These are phyloP conservation scores for Sistotremastrum niveocremeum DNA, from an alignment of 768 basidiomycete genomes.

Conservation along the genomic window DNA sequence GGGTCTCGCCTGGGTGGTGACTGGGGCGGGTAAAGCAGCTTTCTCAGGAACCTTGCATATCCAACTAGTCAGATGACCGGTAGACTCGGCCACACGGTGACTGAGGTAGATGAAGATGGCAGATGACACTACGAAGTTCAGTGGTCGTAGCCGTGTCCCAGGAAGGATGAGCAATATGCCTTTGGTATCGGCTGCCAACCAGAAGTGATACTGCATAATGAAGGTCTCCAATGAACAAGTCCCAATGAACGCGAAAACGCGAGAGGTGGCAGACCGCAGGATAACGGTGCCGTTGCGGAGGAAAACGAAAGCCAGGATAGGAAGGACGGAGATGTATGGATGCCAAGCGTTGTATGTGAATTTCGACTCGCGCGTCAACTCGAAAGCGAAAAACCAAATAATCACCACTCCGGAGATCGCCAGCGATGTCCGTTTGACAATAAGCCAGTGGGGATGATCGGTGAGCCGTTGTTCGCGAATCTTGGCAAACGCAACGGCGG, in stretches of 20 bases:
- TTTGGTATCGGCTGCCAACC: conserved; percentile 76
- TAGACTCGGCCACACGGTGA: conserved; percentile 64
- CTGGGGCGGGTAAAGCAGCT: background rate
- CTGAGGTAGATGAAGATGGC: conserved; percentile 71
- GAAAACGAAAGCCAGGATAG: conserved; percentile 60
- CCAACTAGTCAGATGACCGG: conserved; percentile 51
- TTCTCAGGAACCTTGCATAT: conserved; percentile 22
- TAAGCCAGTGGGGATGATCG: conserved; percentile 55
- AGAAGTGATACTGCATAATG: conserved; percentile 80
- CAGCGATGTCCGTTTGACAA: conserved; percentile 32
- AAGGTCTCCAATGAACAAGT: conserved; percentile 85
- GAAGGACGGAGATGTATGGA: conserved; percentile 68
- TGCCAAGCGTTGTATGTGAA: conserved; percentile 81
- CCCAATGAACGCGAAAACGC: conserved; percentile 68
- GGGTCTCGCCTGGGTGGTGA: too few relatives aligned
- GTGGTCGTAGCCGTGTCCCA: conserved; percentile 53
- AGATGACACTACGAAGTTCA: conserved; percentile 68
- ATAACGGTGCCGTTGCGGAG: conserved; percentile 65
- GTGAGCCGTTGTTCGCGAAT: conserved; percentile 56
- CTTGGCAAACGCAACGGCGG: conserved; percentile 62
- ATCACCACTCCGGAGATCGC: conserved; percentile 39
- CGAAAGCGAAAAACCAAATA: conserved; percentile 74
- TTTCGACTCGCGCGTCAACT: conserved; percentile 63
- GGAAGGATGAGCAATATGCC: conserved; percentile 71
- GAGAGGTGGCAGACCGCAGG: conserved; percentile 57